A percentile compares a stretch with the other conserved stretches of the same genome.
Conservation (phyloP, 139 green algal genomes). For the Chlorella sp. region DNA sequence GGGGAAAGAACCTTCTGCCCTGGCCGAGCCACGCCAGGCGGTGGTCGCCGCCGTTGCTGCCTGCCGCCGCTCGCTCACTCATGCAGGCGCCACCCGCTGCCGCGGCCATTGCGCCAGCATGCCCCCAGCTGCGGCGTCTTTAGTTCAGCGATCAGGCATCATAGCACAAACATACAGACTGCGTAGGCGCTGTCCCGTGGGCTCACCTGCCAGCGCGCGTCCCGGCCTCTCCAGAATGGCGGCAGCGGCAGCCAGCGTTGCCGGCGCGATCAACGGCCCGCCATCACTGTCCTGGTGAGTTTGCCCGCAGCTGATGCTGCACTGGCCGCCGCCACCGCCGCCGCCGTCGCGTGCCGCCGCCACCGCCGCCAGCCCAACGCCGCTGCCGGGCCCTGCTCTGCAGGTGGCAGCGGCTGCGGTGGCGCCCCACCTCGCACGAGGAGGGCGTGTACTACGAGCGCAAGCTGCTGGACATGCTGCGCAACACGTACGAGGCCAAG, state of each 20-base stretch:
- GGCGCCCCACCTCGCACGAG: conserved; percentile 55
- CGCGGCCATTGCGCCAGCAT: neutral
- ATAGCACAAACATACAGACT: too few relatives aligned
- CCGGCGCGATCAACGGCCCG: neutral
- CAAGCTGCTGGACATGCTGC: conserved; percentile 46
- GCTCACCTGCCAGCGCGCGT: too few relatives aligned
- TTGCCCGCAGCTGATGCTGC: neutral
- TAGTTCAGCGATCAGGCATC: too few relatives aligned
- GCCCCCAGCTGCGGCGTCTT: too few relatives aligned
- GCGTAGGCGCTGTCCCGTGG: too few relatives aligned
- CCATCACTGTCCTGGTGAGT: neutral
- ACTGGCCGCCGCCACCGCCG: neutral
- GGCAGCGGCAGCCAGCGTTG: neutral
- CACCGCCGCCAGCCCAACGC: neutral
- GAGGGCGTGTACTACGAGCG: conserved; percentile 57
- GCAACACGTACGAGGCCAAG: conserved; percentile 1
- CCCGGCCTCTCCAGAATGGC: neutral
- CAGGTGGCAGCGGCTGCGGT: conserved; percentile 48
- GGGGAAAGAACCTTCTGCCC: too few relatives aligned
- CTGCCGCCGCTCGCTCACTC: too few relatives aligned
- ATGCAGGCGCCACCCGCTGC: neutral
- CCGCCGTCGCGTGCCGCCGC: neutral
- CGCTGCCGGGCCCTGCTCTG: neutral
- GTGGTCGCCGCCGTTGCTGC: too few relatives aligned
- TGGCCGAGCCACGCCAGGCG: too few relatives aligned